A percentile compares a stretch with the other conserved stretches of the same genome.
Evolutionary conservation across 345 rosid genomes (phyloP).

Genomic region (Eutrema heterophyllum): DNA sequence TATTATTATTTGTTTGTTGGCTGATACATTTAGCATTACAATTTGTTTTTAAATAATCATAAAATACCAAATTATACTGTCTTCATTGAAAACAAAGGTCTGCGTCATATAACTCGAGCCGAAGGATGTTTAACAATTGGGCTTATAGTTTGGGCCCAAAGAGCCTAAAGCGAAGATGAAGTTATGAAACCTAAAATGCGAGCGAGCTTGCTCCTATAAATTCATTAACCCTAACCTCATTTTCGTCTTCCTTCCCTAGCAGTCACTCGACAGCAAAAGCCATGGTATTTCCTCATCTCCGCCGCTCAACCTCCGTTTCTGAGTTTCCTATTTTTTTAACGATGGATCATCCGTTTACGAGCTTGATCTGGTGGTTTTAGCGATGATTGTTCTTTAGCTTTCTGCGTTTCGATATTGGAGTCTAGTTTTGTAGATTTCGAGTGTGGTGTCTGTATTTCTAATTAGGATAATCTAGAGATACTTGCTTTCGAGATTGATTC

Average conservation of each 20-base stretch:
- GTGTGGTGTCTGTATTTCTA: neutral
- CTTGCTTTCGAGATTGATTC: neutral
- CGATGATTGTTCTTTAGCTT: neutral
- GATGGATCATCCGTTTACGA: neutral
- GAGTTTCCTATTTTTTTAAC: neutral
- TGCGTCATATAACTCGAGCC: neutral
- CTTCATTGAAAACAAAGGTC: no score
- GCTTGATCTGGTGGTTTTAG: neutral
- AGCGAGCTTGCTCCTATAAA: conserved; percentile 2
- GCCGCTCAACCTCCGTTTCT: neutral
- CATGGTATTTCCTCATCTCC: conserved; percentile 35
- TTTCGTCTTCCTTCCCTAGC: neutral
- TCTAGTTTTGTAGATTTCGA: neutral
- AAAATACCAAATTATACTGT: no score
- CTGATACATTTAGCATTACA: no score
- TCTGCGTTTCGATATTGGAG: neutral
- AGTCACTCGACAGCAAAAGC: conserved; percentile 12
- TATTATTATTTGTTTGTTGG: no score
- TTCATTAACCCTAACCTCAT: conserved; percentile 41
- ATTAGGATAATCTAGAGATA: no score
- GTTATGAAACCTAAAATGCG: conserved; percentile 15
- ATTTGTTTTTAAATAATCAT: no score
- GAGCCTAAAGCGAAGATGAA: neutral
- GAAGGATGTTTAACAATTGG: neutral
- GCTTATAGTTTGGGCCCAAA: conserved; percentile 6